Base-by-base conservation (phyloP, 352 stramenopile species). In the Peronospora destructor region DNA sequence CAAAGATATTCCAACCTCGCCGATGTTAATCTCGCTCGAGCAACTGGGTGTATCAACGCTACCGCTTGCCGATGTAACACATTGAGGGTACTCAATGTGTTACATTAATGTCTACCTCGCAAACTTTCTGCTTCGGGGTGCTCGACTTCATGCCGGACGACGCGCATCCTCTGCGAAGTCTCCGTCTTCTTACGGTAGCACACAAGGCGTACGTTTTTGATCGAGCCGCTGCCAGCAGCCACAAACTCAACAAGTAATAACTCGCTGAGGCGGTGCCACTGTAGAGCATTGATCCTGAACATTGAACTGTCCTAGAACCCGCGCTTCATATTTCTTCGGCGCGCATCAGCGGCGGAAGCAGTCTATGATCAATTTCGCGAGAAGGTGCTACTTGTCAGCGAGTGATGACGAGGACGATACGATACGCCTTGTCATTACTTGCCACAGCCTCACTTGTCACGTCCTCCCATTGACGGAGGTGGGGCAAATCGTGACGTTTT, bases 41-140 rank as follows among this genome's bases (percentile, higher is more conserved):
- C 56, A 79, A 29, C 53, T 78, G 23, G 44, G 33, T 35, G 61
- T 16, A 47, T 85, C 2, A 11, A 62, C 8, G n/a, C n/a, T 48
- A 7, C 26, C 59, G 43, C 47, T 10, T 7, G 35, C 66, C 19
- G 2, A 35, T 29, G 1, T 61, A 78, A 6, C 56, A 59, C n/a
- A 53, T 78, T 6, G 32, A 58, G 19, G 33, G 50, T 30, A 61
- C 88, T 17, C 46, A 70, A 14, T 17, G 40, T 5, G 63, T 73
- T 48, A 60, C 16, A 70, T 86, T 3, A 38, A 60, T 32, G 70
- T 82, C 54, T 84, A 79, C 45, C 47, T 30, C 21, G 52, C 59
- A 12, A 91, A 87, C 39, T 79, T 81, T 34, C n/a, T 83, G 69
- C 58, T 87, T 89, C 45, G 62, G 68, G 17, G 64, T 84, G 42